A percentile compares a stretch with the other conserved stretches of the same genome.
Evolutionary conservation across 768 basidiomycete genomes (phyloP).

Genomic region (Leucocoprinus birnbaumii): DNA sequence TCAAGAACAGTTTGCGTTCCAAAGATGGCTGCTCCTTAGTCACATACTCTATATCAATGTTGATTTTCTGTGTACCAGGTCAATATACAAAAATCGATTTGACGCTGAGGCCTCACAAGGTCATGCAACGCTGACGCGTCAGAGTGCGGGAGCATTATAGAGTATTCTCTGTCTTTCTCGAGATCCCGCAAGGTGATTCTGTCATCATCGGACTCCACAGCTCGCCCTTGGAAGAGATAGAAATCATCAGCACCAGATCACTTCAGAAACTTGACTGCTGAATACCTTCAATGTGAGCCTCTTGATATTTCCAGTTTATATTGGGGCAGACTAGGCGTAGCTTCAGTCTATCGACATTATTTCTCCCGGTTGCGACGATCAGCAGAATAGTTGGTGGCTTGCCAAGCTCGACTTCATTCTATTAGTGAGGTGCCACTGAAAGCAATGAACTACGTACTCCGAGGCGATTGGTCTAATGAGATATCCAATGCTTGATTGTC

Average conservation of each 20-base stretch:
- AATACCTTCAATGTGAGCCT: conserved; percentile 37
- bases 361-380: conserved; percentile 65
- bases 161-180: conserved; percentile 39
- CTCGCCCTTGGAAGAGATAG: conserved; percentile 10
- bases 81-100: background rate
- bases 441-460: background rate
- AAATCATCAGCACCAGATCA: background rate
- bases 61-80: conserved; percentile 55
- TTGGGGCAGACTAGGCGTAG: conserved; percentile 55
- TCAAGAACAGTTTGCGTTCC: conserved; percentile 49
- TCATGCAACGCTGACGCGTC: conserved; percentile 58
- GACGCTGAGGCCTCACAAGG: conserved; percentile 43
- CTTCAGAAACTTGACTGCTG: background rate
- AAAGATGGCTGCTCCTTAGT: conserved; percentile 52
- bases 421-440: background rate
- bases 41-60: conserved; percentile 63
- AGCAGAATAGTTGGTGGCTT: conserved; percentile 51
- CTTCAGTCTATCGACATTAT: conserved; percentile 51
- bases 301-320: conserved; percentile 45
- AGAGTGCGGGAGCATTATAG: conserved; percentile 62
- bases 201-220: conserved; percentile 37
- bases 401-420: conserved; percentile 60
- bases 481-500: conserved; percentile 65
- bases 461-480: conserved; percentile 53
- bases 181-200: conserved; percentile 47